These are phyloP conservation scores for Barnettozyma salicaria DNA, from an alignment of 805 yeast species.

Conservation along the genomic window DNA sequence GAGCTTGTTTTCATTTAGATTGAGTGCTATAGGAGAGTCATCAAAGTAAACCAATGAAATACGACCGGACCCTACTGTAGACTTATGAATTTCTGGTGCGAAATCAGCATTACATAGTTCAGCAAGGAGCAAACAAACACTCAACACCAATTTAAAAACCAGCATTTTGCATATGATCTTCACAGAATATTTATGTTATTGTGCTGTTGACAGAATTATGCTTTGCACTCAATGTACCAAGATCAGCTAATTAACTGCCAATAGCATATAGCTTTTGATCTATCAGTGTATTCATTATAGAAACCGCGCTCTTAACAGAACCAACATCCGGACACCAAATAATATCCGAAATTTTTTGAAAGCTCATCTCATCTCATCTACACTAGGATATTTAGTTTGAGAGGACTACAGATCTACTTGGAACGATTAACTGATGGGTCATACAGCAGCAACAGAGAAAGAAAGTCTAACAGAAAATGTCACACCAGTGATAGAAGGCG, in stretches of 20 bases:
- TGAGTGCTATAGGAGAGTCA: conserved; percentile 26
- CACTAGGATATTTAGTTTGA: too few species aligned
- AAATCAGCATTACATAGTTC: conserved; percentile 14
- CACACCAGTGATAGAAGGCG: conserved; percentile 13
- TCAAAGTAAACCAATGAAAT: conserved; percentile 26
- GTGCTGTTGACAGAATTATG: too few species aligned
- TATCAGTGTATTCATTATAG: too few species aligned
- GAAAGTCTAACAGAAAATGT: background rate
- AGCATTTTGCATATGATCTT: too few species aligned
- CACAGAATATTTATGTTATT: too few species aligned
- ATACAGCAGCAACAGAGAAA: background rate
- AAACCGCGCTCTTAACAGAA: too few species aligned
- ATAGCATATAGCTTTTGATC: too few species aligned
- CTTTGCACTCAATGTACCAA: too few species aligned
- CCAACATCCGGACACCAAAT: conserved; percentile 13
- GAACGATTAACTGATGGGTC: too few species aligned
- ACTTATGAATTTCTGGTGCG: conserved; percentile 22
- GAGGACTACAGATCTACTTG: too few species aligned
- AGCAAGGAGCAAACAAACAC: conserved; percentile 1
- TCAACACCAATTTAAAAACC: background rate
- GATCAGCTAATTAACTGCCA: too few species aligned
- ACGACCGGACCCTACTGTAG: conserved; percentile 11
- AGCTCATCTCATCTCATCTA: conserved; percentile 11
- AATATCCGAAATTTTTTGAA: background rate
- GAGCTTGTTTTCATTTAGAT: conserved; percentile 25